Base-by-base conservation (phyloP, 2,329 filamentous ascomycete species). In the Scedosporium minutisporum region DNA sequence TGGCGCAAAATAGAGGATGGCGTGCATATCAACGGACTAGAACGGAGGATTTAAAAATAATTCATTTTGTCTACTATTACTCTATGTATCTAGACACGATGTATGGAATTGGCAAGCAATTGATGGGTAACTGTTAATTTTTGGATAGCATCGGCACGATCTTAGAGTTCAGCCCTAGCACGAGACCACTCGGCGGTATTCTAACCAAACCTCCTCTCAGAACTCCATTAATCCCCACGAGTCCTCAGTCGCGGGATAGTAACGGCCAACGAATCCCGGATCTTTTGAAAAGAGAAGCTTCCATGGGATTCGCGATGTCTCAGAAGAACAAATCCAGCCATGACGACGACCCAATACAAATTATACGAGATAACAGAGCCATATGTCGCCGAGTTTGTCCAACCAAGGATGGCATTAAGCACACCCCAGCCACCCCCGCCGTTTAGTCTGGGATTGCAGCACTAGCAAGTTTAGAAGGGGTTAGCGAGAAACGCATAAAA, bases 351-450 rank as follows among this genome's bases (percentile, higher is more conserved):
- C 90, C 90, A 93, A 77, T 93, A 93, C 6, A 91, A 60, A 70
- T 91, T 92, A 75, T 93, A 93, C 1, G 87, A 85, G 65, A 93
- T 83, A 64, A 93, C 87, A 0, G 88, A 90, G 61, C 89, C 89
- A 68, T 91, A 90, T 1, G 90, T 93, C 4, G 88, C 90, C 16
- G 87, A 88, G 75, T 93, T 93, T 63, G 65, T 14, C 86, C 87
- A 91, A 57, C 88, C 88, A n/a, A 91, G 78, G 59, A 91, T 75
- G 42, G 87, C 81, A 68, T 90, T 90, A 78, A 91, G 89, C 64
- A 90, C 82, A 57, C 86, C 87, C 87, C 87, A 91, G 46, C 85
- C 86, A 38, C 85, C 84, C 51, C 85, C 86, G 29, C 86, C 86
- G 66, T 87, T 84, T 48, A 85, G 72, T 63, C 82, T 73, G 1